Percentiles rank a stretch among this genome's conserved stretches.
Conservation (phyloP, 176 grass and related monocot genomes). For the Paspalum notatum region DNA sequence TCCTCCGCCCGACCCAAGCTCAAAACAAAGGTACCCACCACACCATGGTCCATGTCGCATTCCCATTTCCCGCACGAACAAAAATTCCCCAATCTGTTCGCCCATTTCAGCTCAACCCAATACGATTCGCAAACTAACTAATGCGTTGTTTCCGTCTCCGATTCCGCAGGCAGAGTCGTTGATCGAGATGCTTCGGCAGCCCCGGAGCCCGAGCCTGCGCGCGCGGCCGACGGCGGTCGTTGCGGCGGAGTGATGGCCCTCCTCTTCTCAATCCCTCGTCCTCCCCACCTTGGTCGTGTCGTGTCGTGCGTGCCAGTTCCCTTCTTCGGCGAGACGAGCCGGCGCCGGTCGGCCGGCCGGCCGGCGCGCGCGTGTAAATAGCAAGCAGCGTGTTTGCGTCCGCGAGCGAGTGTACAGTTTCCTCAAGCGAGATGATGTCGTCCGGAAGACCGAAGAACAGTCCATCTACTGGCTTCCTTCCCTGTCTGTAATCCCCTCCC, state of each 20-base stretch:
- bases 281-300: conserved; percentile 10
- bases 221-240: conserved; percentile 49
- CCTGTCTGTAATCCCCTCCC: conserved; percentile 30
- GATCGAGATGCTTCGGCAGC: conserved; percentile 77
- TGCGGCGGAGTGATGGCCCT: conserved; percentile 38
- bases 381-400: conserved; percentile 55
- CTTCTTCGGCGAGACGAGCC: conserved; percentile 36
- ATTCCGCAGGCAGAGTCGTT: conserved; percentile 66
- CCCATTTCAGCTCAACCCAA: not conserved
- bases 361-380: conserved; percentile 47
- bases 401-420: conserved; percentile 77
- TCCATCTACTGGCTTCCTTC: not conserved
- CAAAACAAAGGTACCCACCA: conserved; percentile 65
- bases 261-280: not conserved
- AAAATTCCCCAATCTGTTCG: not conserved
- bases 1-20: conserved; percentile 59
- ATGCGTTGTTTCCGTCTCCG: conserved; percentile 5
- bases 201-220: conserved; percentile 52
- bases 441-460: conserved; percentile 34
- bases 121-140: not conserved
- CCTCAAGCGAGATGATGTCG: conserved; percentile 70
- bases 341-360: conserved; percentile 13
- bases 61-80: not conserved
- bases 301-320: not conserved
- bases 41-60: not conserved